Percentiles rank a stretch among this genome's conserved stretches.
Conservation (phyloP, 2,329 filamentous ascomycete genomes). For the Botrytis aclada region DNA sequence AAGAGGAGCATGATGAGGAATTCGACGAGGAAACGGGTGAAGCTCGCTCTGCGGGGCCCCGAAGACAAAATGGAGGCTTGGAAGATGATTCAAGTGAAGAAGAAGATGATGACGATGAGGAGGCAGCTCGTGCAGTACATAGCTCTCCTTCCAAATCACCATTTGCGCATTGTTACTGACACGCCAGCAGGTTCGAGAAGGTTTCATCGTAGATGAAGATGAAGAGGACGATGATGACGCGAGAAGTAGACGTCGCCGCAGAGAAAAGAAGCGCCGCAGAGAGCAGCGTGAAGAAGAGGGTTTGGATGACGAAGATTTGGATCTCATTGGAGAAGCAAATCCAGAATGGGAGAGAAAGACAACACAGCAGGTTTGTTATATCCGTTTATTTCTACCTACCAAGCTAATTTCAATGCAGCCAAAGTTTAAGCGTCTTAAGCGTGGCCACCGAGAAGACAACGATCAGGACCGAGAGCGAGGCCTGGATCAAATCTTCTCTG, state of each 20-base stretch:
- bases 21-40: conserved; percentile 74
- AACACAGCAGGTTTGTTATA: conserved; percentile 61
- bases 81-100: conserved; percentile 85
- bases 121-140: conserved; percentile 71
- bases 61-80: conserved; percentile 42
- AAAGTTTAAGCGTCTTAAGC: conserved; percentile 95
- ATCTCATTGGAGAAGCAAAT: conserved; percentile 83
- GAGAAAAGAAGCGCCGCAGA: conserved; percentile 71
- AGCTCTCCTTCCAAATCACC: conserved; percentile 13
- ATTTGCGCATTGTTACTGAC: conserved; percentile 24
- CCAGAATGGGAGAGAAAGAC: conserved; percentile 66
- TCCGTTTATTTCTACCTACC: neutral
- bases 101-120: conserved; percentile 88
- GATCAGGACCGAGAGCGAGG: conserved; percentile 66
- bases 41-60: conserved; percentile 39
- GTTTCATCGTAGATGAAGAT: conserved; percentile 92
- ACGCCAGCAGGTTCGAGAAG: conserved; percentile 70
- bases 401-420: conserved; percentile 50
- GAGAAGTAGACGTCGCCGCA: conserved; percentile 55
- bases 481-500: conserved; percentile 90
- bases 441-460: conserved; percentile 75
- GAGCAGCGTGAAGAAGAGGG: conserved; percentile 80
- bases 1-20: conserved; percentile 79
- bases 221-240: conserved; percentile 66
- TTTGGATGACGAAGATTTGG: conserved; percentile 92